Conservation (phyloP, 2,329 filamentous ascomycete species). For the Aspergillus viridinutans region DNA sequence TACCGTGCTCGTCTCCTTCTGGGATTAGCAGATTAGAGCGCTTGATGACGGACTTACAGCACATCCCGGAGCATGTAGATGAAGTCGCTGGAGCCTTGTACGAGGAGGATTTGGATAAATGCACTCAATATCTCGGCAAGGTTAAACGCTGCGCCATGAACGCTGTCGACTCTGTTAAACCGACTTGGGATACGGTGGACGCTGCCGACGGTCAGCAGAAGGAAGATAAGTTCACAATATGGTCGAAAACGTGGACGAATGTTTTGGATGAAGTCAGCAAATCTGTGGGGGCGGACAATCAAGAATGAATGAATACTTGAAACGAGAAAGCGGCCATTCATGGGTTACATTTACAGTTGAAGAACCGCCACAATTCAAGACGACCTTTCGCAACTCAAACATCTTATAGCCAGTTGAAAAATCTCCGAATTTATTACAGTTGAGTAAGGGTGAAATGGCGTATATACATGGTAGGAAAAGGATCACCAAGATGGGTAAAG, state of each 20-base stretch:
- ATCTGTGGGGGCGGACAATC: conserved; percentile 14
- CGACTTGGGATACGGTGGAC: conserved; percentile 67
- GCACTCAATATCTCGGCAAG: conserved; percentile 28
- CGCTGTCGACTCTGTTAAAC: conserved; percentile 65
- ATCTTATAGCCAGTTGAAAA: background rate
- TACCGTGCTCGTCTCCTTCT: conserved; percentile 11
- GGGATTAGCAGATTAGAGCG: conserved; percentile 31
- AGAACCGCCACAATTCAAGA: too few relatives aligned
- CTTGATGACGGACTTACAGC: conserved; percentile 30
- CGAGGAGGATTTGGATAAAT: conserved; percentile 35
- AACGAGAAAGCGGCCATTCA: background rate
- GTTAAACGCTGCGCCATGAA: conserved; percentile 50
- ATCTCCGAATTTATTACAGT: background rate
- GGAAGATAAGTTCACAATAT: conserved; percentile 73
- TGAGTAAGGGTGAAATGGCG: background rate
- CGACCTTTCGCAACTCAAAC: background rate
- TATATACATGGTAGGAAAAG: background rate
- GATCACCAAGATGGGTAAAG: background rate
- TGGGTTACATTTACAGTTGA: too few relatives aligned
- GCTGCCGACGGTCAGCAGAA: conserved; percentile 52
- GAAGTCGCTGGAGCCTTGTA: conserved; percentile 46
- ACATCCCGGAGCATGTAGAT: conserved; percentile 41
- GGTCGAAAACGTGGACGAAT: conserved; percentile 59
- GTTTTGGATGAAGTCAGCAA: conserved; percentile 42
- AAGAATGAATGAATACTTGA: background rate